Evolutionary conservation across 148 eudicot genomes (phyloP).

Genomic region (Chenopodium formosanum): DNA sequence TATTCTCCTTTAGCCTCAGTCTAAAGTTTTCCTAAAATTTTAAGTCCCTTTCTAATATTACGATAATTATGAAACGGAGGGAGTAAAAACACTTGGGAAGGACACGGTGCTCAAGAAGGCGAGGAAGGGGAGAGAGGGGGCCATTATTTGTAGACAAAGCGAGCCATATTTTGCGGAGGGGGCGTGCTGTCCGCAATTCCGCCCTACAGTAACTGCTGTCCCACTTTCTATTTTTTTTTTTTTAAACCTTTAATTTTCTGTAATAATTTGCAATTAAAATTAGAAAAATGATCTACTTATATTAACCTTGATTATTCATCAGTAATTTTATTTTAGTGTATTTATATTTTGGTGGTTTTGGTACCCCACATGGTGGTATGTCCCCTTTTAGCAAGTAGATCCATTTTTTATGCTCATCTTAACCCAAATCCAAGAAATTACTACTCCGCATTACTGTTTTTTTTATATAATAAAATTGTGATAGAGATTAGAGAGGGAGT

Average conservation of each 20-base stretch:
- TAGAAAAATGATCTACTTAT: too few relatives aligned
- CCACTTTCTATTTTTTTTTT: not conserved
- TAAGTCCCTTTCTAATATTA: too few relatives aligned
- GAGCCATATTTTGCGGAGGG: conserved; percentile 31
- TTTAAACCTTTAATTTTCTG: not conserved
- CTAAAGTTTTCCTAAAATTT: too few relatives aligned
- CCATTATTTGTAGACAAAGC: conserved; percentile 15
- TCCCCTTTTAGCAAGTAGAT: conserved; percentile 1
- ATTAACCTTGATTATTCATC: too few relatives aligned
- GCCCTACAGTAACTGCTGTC: conserved; percentile 27
- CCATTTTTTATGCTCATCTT: not conserved
- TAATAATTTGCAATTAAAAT: not conserved
- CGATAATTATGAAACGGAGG: too few relatives aligned
- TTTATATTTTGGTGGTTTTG: not conserved
- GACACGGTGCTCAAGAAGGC: conserved; percentile 39
- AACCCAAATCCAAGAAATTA: not conserved
- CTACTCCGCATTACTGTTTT: not conserved
- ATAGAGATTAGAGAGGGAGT: too few relatives aligned
- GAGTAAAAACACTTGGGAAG: not conserved
- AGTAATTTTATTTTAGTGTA: too few relatives aligned
- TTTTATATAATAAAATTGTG: not conserved
- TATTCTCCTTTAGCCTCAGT: too few relatives aligned
- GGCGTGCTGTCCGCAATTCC: conserved; percentile 32
- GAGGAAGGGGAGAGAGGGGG: not conserved
- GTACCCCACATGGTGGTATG: conserved; percentile 22